Conservation (phyloP, 306 rosid species). For the Prunus fruticosa region DNA sequence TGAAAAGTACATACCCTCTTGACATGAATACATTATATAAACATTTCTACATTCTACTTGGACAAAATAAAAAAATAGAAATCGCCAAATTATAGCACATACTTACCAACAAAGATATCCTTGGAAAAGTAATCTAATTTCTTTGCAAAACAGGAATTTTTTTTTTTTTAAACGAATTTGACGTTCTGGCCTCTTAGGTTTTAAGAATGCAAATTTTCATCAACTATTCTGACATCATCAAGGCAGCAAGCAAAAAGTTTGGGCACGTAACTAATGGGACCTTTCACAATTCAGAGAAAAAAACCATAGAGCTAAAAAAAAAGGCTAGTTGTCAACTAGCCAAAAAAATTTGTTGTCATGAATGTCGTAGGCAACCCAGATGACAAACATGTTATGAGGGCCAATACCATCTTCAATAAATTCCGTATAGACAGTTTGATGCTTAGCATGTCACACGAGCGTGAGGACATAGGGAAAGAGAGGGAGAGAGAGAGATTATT, state of each 20-base stretch:
- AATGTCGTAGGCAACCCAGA: not conserved
- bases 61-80: not conserved
- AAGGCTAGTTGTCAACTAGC: not conserved
- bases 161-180: not conserved
- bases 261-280: not conserved
- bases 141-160: not conserved
- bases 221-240: not conserved
- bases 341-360: not conserved
- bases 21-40: slow-evolving; percentile 16
- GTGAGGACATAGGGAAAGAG: too few species aligned
- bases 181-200: not conserved
- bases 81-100: not conserved
- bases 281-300: not conserved
- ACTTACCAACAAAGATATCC: not conserved
- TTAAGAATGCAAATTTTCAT: not conserved
- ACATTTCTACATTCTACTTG: not conserved
- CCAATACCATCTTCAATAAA: not conserved
- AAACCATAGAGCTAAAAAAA: not conserved
- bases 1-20: slow-evolving; percentile 37
- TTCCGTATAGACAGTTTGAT: not conserved
- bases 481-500: slow-evolving; percentile 24
- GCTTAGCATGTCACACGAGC: not conserved
- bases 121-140: not conserved
- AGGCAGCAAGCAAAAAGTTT: not conserved
- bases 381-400: not conserved